These are phyloP conservation scores for Backusella tarrabulga DNA, from an alignment of 192 early-diverging fungal genomes.

Conservation along the genomic window DNA sequence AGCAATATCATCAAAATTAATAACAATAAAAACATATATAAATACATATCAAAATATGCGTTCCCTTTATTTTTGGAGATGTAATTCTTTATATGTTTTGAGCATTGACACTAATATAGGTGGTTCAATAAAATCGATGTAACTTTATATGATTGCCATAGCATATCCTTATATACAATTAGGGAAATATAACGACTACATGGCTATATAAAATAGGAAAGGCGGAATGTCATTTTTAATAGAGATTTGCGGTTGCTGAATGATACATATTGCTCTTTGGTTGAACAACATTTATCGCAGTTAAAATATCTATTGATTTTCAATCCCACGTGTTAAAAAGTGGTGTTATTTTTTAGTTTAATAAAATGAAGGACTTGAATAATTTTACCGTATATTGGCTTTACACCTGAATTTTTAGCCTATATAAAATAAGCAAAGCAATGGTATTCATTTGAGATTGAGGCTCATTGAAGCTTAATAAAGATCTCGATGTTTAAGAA, in stretches of 20 bases:
- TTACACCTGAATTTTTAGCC: too few species aligned
- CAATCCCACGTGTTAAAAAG: slow-evolving; percentile 1
- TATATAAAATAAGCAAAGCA: too few species aligned
- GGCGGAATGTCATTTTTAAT: not conserved
- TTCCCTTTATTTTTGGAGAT: not conserved
- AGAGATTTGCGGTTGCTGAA: not conserved
- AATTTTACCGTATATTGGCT: not conserved
- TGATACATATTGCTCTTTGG: not conserved
- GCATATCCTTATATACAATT: not conserved
- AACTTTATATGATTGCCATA: not conserved
- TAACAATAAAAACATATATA: not conserved
- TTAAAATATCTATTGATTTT: not conserved
- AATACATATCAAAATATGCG: not conserved
- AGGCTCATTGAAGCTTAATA: too few species aligned
- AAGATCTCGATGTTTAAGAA: not conserved
- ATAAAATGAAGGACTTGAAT: not conserved
- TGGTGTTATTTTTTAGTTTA: not conserved
- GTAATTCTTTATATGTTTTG: not conserved
- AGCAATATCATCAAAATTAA: not conserved
- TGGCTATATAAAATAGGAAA: not conserved
- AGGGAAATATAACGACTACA: not conserved
- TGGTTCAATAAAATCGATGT: not conserved
- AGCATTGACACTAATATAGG: not conserved
- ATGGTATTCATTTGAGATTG: too few species aligned
- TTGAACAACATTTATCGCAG: not conserved